phyloP scores from a whole-genome alignment of 148 eudicot species.

The Nepenthes mirabilis region DNA sequence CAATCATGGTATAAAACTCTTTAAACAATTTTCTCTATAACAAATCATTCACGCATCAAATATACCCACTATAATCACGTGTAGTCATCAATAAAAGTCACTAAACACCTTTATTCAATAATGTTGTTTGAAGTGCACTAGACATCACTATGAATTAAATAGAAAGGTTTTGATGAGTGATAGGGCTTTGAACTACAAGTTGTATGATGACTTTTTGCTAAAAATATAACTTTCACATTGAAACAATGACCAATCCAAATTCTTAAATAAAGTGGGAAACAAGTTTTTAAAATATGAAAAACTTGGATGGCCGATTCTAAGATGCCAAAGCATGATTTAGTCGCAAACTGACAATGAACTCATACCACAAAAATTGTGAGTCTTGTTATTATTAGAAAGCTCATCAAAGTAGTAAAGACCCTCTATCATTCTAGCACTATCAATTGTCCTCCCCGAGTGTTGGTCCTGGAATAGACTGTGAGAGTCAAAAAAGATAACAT shows the following conservation, averaged over 20 bases:
- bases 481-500: background rate
- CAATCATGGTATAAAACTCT: background rate
- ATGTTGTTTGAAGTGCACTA: background rate
- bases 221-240: slow-evolving; percentile 1
- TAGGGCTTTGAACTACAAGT: background rate
- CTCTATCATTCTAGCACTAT: slow-evolving; percentile 6
- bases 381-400: background rate
- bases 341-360: background rate
- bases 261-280: background rate
- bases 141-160: background rate
- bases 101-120: background rate
- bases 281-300: background rate
- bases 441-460: slow-evolving; percentile 7
- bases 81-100: background rate
- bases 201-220: background rate
- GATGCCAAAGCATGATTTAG: background rate
- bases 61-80: background rate
- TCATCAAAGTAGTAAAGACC: slow-evolving; percentile 4
- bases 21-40: background rate
- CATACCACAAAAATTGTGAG: background rate
- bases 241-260: background rate
- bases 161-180: background rate
- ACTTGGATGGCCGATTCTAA: background rate
- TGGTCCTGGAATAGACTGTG: slow-evolving; percentile 4
- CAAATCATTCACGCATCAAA: background rate